Percentiles rank a stretch among this genome's conserved stretches.
Conservation (phyloP, 805 yeast species). For the Myxozyma mucilagina region DNA sequence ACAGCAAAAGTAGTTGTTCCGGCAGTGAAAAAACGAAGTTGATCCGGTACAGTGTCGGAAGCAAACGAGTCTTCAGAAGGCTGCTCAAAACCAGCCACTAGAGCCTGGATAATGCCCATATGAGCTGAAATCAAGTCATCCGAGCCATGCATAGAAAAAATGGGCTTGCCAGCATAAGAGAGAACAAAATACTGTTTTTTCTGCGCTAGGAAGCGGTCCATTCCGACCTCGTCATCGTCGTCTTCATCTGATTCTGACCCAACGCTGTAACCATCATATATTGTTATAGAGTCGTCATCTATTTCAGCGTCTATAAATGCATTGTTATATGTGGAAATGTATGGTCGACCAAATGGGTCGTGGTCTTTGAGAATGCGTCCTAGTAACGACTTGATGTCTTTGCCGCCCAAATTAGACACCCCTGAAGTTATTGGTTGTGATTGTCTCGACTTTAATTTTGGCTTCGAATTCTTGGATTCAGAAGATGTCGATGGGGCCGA, state of each 20-base stretch:
- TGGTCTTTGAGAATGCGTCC: slow-evolving; percentile 22
- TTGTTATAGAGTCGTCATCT: slow-evolving; percentile 29
- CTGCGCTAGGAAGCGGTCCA: slow-evolving; percentile 41
- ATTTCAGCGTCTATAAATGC: slow-evolving; percentile 32
- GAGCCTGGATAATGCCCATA: slow-evolving; percentile 78
- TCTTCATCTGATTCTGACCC: slow-evolving; percentile 19
- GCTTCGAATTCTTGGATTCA: neutral
- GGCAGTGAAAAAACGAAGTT: slow-evolving; percentile 46
- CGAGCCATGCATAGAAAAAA: slow-evolving; percentile 73
- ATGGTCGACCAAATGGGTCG: slow-evolving; percentile 22
- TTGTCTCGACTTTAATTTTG: neutral
- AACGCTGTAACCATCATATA: slow-evolving; percentile 36
- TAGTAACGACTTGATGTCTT: slow-evolving; percentile 23
- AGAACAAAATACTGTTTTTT: slow-evolving; percentile 75
- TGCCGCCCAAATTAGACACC: slow-evolving; percentile 5
- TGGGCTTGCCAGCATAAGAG: slow-evolving; percentile 86
- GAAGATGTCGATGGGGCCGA: slow-evolving; percentile 7
- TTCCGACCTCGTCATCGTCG: slow-evolving; percentile 31
- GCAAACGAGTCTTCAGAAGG: slow-evolving; percentile 33
- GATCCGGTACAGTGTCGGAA: slow-evolving; percentile 15
- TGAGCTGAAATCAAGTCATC: slow-evolving; percentile 68
- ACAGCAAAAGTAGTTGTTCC: slow-evolving; percentile 58
- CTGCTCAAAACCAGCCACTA: slow-evolving; percentile 64
- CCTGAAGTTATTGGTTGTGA: neutral
- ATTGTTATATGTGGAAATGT: slow-evolving; percentile 23